Base-by-base conservation (phyloP, 169 alveolate species). In the Plasmodium blacklocki region DNA sequence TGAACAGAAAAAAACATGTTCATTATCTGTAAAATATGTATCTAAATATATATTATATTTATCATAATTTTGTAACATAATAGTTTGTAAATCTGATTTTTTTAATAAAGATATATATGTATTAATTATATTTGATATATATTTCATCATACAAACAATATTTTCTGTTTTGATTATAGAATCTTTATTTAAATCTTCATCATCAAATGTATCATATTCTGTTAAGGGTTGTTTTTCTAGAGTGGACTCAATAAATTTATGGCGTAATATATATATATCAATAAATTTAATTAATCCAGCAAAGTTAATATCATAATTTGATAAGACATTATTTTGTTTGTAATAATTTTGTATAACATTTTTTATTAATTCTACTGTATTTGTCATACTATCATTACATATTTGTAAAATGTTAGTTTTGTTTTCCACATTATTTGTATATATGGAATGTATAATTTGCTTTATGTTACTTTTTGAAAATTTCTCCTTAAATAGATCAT, bases 141-240 rank as follows among this genome's bases (percentile, higher is more conserved):
- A 7, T 76, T 76, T 76, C 89, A 76, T 76, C 49, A 76, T 39
- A 29, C 89, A 76, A 64, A 64, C 49, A 12, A 63, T 18, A 66
- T 59, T 39, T 49, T 76, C 74, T 21, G 11, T 19, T 5, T 14
- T 14, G 5, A 3, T 71, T 11, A 71, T 49, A 1, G 45, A 32
- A 32, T 32, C 45, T 0, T 32, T 4, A 32, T 32, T 32, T 32
- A 32, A 32, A 32, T 32, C 6, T 4, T 32, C 45, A 32, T 32
- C 45, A 32, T 32, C 8, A 5, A 32, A 32, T 32, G 9, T 32
- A 32, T 32, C 45, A 4, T 32, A 32, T 5, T 32, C 7, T 32
- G 3, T 32, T 32, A 32, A 32, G 5, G 45, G 45, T 32, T 32
- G 45, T 32, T 32, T 4, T 32, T 32, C 45, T 5, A 32, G 8